phyloP scores from a whole-genome alignment of 257 asterid species.

The Nyctanthes arbortristis region DNA sequence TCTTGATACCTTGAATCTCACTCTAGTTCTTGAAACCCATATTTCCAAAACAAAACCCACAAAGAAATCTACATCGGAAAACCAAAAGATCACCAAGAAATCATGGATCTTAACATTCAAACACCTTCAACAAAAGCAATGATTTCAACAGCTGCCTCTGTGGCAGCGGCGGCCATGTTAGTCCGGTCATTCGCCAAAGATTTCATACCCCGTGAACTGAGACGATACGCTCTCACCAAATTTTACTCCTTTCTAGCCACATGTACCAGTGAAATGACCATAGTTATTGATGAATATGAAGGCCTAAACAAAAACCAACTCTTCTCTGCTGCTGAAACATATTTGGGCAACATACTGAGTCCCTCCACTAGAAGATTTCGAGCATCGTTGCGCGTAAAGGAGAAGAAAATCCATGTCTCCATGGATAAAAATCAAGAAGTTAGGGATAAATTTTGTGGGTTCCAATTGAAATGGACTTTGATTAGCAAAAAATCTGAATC shows the following conservation, averaged over 20 bases:
- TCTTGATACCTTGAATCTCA: not conserved
- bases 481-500: conserved; percentile 9
- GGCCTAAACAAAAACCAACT: conserved; percentile 45
- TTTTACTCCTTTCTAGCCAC: conserved; percentile 11
- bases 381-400: conserved; percentile 40
- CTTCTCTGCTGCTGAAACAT: conserved; percentile 43
- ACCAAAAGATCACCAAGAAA: not conserved
- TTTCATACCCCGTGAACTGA: conserved; percentile 41
- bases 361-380: conserved; percentile 35
- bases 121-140: conserved; percentile 32
- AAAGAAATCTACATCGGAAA: not conserved
- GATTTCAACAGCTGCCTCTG: conserved; percentile 47
- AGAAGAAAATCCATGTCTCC: conserved; percentile 32
- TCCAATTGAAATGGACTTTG: conserved; percentile 44
- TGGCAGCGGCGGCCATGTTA: conserved; percentile 48
- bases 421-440: conserved; percentile 37
- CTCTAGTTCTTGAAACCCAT: not conserved
- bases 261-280: conserved; percentile 37
- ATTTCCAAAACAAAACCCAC: not conserved
- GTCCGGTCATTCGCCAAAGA: conserved; percentile 42
- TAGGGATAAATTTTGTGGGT: conserved; percentile 31
- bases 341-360: conserved; percentile 24
- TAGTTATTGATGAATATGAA: conserved; percentile 49
- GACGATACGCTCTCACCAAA: conserved; percentile 12
- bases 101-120: conserved; percentile 4